A percentile compares a stretch with the other conserved stretches of the same genome.
phyloP scores from a whole-genome alignment of 208 protist species.

The Spongospora subterranea region DNA sequence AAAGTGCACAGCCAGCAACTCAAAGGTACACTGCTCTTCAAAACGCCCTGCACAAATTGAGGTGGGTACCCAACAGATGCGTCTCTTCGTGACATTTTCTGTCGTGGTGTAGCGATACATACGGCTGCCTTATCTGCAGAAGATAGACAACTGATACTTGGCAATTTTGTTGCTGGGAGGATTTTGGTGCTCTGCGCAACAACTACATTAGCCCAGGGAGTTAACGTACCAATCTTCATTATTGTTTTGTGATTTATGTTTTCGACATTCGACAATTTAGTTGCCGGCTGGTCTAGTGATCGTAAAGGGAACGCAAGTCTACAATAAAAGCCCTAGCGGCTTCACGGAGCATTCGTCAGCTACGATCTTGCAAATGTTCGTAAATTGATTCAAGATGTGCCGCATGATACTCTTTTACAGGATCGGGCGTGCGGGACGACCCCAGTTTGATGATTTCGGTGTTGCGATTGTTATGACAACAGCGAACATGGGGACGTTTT shows the following conservation, averaged over 20 bases:
- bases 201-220: slow-evolving; percentile 17
- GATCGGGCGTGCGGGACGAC: slow-evolving; percentile 21
- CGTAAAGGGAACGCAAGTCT: slow-evolving; percentile 20
- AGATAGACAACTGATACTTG: neutral
- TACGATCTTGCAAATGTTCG: slow-evolving; percentile 43
- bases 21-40: neutral
- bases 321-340: neutral
- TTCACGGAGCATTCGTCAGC: neutral
- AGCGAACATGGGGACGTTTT: neutral
- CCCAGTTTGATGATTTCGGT: slow-evolving; percentile 46
- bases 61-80: neutral
- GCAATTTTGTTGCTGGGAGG: neutral
- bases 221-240: slow-evolving; percentile 14
- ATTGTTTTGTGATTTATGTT: too few relatives aligned
- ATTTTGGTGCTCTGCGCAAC: neutral
- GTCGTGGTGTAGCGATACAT: neutral
- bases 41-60: neutral
- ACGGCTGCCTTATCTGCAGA: neutral
- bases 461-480: slow-evolving; percentile 48
- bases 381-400: neutral
- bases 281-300: neutral
- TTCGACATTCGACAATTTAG: neutral
- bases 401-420: neutral
- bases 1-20: neutral
- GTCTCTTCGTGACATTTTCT: neutral